phyloP scores from a whole-genome alignment of 768 basidiomycete genomes.

The Phylloporus scabripes region DNA sequence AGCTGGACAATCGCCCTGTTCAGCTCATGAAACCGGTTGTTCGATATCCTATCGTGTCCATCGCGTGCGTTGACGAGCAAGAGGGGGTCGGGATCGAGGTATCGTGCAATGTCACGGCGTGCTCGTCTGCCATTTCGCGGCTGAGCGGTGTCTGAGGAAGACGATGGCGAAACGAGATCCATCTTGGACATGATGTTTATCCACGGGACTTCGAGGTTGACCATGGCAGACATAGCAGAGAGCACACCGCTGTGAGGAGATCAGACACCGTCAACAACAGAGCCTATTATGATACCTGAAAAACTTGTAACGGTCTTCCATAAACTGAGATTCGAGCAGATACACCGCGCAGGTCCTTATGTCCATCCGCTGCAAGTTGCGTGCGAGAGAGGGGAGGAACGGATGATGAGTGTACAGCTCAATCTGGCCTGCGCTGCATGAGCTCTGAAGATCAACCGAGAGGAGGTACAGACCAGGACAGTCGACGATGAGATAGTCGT shows the following conservation, averaged over 20 bases:
- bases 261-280: conserved; percentile 1
- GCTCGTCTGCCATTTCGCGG: conserved; percentile 68
- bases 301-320: conserved; percentile 99
- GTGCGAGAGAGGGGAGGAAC: conserved; percentile 87
- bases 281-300: conserved; percentile 57
- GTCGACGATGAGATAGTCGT: conserved; percentile 92
- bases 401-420: conserved; percentile 99
- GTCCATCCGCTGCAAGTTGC: conserved; percentile 64
- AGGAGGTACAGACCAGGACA: conserved; percentile 63
- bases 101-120: conserved; percentile 84
- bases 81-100: conserved; percentile 92
- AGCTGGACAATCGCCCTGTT: conserved; percentile 95
- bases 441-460: conserved; percentile 4
- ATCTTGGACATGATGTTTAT: conserved; percentile 99
- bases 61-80: conserved; percentile 58
- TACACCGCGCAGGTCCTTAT: conserved; percentile 88
- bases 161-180: conserved; percentile 72
- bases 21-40: conserved; percentile 86
- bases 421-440: conserved; percentile 69
- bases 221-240: conserved; percentile 99
- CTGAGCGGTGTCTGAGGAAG: conserved; percentile 38
- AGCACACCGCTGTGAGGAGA: conserved; percentile 69
- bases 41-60: conserved; percentile 43
- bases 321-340: conserved; percentile 96
- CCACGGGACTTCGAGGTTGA: conserved; percentile 94